These are phyloP conservation scores for Sugiyamaella boreocaroliniensis DNA, from an alignment of 805 yeast genomes.

Conservation along the genomic window DNA sequence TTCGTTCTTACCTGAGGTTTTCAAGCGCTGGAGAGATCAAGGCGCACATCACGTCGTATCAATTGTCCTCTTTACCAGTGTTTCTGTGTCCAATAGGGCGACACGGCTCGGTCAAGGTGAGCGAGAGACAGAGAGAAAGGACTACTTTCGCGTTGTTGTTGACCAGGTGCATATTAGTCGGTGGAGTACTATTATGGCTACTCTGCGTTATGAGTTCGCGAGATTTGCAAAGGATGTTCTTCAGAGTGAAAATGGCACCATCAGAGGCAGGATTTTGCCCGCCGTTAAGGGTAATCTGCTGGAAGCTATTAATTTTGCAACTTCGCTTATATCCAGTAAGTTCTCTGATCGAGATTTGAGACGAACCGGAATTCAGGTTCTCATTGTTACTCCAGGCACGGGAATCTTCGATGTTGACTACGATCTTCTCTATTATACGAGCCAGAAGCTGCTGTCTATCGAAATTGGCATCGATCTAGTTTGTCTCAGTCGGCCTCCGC, in stretches of 20 bases:
- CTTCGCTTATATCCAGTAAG: slow-evolving; percentile 68
- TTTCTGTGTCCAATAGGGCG: slow-evolving; percentile 40
- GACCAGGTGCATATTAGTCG: slow-evolving; percentile 84
- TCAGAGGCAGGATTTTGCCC: slow-evolving; percentile 67
- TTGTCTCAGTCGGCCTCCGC: slow-evolving; percentile 83
- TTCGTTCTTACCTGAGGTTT: slow-evolving; percentile 83
- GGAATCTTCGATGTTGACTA: slow-evolving; percentile 91
- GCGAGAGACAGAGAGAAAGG: slow-evolving; percentile 57
- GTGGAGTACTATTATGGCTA: slow-evolving; percentile 91
- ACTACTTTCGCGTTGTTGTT: slow-evolving; percentile 87
- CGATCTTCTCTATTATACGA: slow-evolving; percentile 64
- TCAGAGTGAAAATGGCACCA: slow-evolving; percentile 35
- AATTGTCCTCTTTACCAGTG: slow-evolving; percentile 78
- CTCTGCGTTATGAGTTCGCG: slow-evolving; percentile 75
- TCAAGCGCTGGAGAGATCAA: slow-evolving; percentile 77
- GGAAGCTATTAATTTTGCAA: slow-evolving; percentile 80
- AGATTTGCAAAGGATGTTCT: slow-evolving; percentile 70
- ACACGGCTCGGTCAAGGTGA: slow-evolving; percentile 57
- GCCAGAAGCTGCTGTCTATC: slow-evolving; percentile 63
- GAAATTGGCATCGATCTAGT: slow-evolving; percentile 86
- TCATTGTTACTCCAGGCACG: slow-evolving; percentile 84
- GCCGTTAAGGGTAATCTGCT: slow-evolving; percentile 83
- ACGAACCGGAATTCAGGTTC: slow-evolving; percentile 85
- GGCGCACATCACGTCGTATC: slow-evolving; percentile 90
- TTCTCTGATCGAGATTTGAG: slow-evolving; percentile 80